A percentile compares a stretch with the other conserved stretches of the same genome.
phyloP scores from a whole-genome alignment of 495 filamentous ascomycete species.

The Hypoxylon intermedium region DNA sequence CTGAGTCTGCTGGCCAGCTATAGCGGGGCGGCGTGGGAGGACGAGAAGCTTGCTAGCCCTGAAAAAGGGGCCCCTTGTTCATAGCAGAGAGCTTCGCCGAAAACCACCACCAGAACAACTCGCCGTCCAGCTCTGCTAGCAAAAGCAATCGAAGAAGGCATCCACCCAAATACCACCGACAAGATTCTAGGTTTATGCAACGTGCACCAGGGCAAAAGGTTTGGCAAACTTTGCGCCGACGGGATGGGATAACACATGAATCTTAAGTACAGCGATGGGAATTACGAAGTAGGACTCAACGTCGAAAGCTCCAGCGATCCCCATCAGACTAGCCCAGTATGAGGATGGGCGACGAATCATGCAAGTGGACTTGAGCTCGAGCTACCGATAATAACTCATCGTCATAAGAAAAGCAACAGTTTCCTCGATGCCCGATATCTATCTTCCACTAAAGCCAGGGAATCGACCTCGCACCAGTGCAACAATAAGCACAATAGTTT shows the following conservation, averaged over 20 bases:
- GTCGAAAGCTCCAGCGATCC: too few species aligned
- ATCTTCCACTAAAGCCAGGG: too few species aligned
- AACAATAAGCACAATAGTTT: slow-evolving; percentile 3
- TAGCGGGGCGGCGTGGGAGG: slow-evolving; percentile 22
- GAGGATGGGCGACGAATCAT: too few species aligned
- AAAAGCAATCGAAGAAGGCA: slow-evolving; percentile 21
- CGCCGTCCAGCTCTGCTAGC: slow-evolving; percentile 21
- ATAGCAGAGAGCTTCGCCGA: slow-evolving; percentile 23
- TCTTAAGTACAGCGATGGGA: too few species aligned
- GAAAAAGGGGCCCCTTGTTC: slow-evolving; percentile 20
- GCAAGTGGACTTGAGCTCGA: too few species aligned
- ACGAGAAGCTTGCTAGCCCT: slow-evolving; percentile 5
- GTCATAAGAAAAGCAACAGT: too few species aligned
- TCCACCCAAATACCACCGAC: slow-evolving; percentile 10
- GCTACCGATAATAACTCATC: too few species aligned
- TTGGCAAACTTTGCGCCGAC: slow-evolving; percentile 11
- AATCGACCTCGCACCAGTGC: background rate
- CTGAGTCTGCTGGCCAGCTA: background rate
- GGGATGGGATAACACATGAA: background rate
- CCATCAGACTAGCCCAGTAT: too few species aligned
- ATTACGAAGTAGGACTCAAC: too few species aligned
- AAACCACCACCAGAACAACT: slow-evolving; percentile 20
- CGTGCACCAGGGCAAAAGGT: slow-evolving; percentile 17
- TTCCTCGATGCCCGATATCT: too few species aligned
- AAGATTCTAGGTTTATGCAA: slow-evolving; percentile 30